Evolutionary conservation across 1,284 basidiomycete species (phyloP), one percentile per base, ranked within the genome.

Genomic region (Papiliotrema flavescens): DNA sequence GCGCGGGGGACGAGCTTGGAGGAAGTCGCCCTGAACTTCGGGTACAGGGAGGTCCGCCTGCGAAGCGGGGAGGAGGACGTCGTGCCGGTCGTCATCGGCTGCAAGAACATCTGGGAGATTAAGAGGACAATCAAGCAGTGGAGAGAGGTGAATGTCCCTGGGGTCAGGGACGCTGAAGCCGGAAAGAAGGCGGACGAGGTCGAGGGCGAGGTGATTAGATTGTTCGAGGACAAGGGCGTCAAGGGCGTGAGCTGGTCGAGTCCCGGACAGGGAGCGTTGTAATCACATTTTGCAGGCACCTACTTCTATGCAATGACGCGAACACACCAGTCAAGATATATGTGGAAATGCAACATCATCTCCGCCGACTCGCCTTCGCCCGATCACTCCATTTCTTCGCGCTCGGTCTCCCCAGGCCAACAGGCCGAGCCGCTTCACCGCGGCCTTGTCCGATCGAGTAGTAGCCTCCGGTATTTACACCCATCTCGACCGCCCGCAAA

Each of bases 61-160:
- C 6, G 28, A 11, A 11, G 11, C 28, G 62, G 55, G 8, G 53
- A 59, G 17, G 69, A 56, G 1, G 55, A 57, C 24, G 69, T 76
- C 19, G 78, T 88, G 48, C 88, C 89, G 3, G 82, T 86, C 44
- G 88, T 90, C 8, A 80, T 86, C 6, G 91, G 91, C 1, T 81
- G 92, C 52, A 87, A 87, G 65, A 82, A 78, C 32, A 80, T 82
- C 36, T 65, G 74, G 50, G 88, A 94, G 70, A 85, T 93, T 40
- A 88, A 90, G 65, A 83, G 85, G 64, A 85, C 83, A 50, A 78
- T 89, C 19, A 79, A 74, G 55, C 82, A 82, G 20, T 92, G 86
- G 86, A 79, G 83, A 54, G 81, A 82, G 56, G 78, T 86, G 3
- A 78, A 81, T 60, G 71, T 72, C 8, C 35, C 73, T 3, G 69